Evolutionary conservation across 2,329 filamentous ascomycete species (phyloP).

Genomic region (Colletotrichum orchidophilum): DNA sequence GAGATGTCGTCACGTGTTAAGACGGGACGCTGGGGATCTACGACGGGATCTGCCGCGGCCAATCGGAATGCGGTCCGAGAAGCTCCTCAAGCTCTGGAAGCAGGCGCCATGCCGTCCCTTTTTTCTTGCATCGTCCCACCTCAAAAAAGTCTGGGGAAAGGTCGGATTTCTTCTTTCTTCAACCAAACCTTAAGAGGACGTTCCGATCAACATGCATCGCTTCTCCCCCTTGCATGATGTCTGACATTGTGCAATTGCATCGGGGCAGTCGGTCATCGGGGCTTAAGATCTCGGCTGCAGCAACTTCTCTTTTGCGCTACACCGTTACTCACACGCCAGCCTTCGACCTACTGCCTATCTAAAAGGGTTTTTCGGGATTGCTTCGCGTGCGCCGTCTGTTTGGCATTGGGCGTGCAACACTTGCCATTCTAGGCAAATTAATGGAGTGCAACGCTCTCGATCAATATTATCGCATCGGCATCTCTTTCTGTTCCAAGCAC

Average conservation of each 20-base stretch:
- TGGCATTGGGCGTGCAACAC: background rate
- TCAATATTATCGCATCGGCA: background rate
- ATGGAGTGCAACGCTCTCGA: too few species aligned
- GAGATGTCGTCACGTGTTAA: conserved; percentile 32
- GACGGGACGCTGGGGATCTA: background rate
- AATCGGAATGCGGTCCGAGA: conserved; percentile 10
- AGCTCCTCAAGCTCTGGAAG: conserved; percentile 17
- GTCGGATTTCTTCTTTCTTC: background rate
- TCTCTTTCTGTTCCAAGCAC: background rate
- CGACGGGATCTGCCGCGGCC: conserved; percentile 3
- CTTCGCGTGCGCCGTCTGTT: background rate
- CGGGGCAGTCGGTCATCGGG: too few species aligned
- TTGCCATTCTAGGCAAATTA: background rate
- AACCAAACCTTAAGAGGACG: conserved; percentile 7
- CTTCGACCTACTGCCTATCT: too few species aligned
- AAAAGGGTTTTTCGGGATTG: background rate
- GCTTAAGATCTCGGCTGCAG: background rate
- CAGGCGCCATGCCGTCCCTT: background rate
- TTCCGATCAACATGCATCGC: background rate
- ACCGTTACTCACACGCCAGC: background rate
- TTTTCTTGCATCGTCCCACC: conserved; percentile 26
- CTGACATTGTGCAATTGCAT: background rate
- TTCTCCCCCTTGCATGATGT: background rate
- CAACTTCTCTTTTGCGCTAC: background rate
- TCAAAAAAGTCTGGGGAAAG: conserved; percentile 26